Conservation (phyloP, 2,329 filamentous ascomycete species). For the Cercospora sp. region DNA sequence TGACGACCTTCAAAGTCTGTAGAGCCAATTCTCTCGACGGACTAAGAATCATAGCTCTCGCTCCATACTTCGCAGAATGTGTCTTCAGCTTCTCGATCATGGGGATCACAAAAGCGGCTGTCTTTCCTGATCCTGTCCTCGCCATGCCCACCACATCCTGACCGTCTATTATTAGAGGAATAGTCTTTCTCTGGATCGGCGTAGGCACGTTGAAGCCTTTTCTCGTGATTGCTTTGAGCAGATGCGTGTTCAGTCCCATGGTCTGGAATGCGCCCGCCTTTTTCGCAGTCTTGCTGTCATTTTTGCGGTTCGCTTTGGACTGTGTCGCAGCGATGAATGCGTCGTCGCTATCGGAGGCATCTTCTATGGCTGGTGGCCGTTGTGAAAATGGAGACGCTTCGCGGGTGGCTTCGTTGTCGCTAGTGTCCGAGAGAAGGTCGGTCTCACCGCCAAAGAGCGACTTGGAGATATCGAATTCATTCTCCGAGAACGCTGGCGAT, state of each 20-base stretch:
- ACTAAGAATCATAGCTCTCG: conserved; percentile 82
- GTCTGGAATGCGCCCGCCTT: conserved; percentile 96
- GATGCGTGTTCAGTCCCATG: conserved; percentile 80
- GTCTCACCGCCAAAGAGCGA: conserved; percentile 58
- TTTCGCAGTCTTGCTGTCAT: conserved; percentile 79
- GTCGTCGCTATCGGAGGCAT: conserved; percentile 62
- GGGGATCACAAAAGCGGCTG: conserved; percentile 94
- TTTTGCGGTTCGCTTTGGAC: conserved; percentile 83
- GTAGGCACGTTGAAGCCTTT: conserved; percentile 97
- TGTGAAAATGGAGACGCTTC: conserved; percentile 1
- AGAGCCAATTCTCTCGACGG: conserved; percentile 91
- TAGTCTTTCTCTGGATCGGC: conserved; percentile 94
- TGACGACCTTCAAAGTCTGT: conserved; percentile 94
- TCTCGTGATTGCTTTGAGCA: conserved; percentile 85
- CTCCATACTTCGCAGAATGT: conserved; percentile 83
- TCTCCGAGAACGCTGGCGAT: conserved; percentile 84
- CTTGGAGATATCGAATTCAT: conserved; percentile 84
- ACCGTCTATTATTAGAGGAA: conserved; percentile 82
- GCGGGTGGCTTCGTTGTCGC: conserved; percentile 1
- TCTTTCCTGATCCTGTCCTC: conserved; percentile 97
- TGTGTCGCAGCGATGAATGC: conserved; percentile 89
- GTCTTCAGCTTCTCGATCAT: conserved; percentile 93
- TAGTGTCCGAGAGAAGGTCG: conserved; percentile 17
- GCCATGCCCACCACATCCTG: conserved; percentile 99
- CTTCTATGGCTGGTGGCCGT: conserved; percentile 21